Evolutionary conservation across 495 filamentous ascomycete genomes (phyloP), one percentile per base, ranked within the genome.

Genomic region (Xylaria bambusicola): DNA sequence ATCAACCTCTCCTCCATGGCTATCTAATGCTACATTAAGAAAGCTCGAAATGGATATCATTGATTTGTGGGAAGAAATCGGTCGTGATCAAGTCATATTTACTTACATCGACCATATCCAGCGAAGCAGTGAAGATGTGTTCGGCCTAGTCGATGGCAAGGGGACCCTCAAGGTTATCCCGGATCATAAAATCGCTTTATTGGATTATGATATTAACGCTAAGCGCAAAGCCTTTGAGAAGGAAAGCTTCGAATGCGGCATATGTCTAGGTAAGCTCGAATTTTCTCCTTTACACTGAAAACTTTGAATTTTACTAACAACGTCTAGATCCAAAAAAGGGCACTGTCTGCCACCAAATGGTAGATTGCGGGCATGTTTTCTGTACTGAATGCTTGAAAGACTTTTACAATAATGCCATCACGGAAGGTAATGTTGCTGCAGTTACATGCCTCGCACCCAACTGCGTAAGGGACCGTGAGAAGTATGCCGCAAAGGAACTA

Each of bases 261-360:
- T 98, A 10, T 98, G 94, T 70, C 77, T 95, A 36, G 77, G 80
- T 81, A 73, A 47, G 71, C 6, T 53, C n/a, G 13, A 6, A 20
- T 69, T 23, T n/a, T 6, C 15, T 13, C 26, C 46, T 4, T 17
- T 31, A 51, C 55, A 13, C 5, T 60, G 29, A n/a, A 35, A 23
- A 17, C n/a, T n/a, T n/a, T n/a, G 17, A 51, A 21, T 12, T 15
- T 33, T 35, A 40, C 71, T 79, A 64, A 77, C 5, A 31, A 7
- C 6, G 17, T 18, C n/a, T 71, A 75, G 92, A 97, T 69, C 92
- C 92, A 0, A 97, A 97, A 70, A 97, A 97, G 71, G 94, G 94
- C 3, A 63, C 75, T 0, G 82, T 78, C 23, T 98, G 94, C 71
- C 88, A 97, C 73, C 82, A 82, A 4, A 80, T 97, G 69, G 68